phyloP scores from a whole-genome alignment of 164 flowering plant species.

The Akebia trifoliata region DNA sequence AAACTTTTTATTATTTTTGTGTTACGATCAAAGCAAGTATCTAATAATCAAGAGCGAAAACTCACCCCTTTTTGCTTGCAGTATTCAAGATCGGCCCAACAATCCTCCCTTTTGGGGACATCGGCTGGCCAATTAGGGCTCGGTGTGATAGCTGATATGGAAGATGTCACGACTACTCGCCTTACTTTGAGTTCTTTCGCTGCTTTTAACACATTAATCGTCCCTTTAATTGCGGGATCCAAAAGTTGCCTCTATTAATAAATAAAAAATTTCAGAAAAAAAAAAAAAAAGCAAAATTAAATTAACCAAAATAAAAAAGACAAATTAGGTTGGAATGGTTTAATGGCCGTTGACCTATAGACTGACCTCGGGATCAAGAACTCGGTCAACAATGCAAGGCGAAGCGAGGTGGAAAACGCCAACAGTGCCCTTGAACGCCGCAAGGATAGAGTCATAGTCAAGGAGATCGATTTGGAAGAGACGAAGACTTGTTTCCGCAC shows the following conservation, averaged over 20 bases:
- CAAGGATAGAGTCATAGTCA: conserved; percentile 53
- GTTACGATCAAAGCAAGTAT: no score
- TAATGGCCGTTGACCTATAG: not conserved
- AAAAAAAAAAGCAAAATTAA: not conserved
- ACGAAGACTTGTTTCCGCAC: conserved; percentile 56
- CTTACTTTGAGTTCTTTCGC: conserved; percentile 62
- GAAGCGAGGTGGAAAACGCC: conserved; percentile 96
- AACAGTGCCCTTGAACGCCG: conserved; percentile 55
- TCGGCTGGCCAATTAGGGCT: conserved; percentile 76
- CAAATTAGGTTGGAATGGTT: no score
- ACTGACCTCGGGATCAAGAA: conserved; percentile 63
- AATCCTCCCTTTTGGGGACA: conserved; percentile 53
- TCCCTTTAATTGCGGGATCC: conserved; percentile 82
- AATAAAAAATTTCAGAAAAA: not conserved
- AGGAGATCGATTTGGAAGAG: conserved; percentile 84
- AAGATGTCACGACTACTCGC: conserved; percentile 91
- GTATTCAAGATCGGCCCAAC: conserved; percentile 81
- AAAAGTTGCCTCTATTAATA: conserved; percentile 46
- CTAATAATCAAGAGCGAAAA: not conserved
- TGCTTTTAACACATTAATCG: conserved; percentile 63
- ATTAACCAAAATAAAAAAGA: not conserved
- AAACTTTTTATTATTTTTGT: no score
- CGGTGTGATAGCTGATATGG: conserved; percentile 61
- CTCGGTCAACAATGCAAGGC: conserved; percentile 68
- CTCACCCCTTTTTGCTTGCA: conserved; percentile 63